Percentiles rank a stretch among this genome's conserved stretches.
Evolutionary conservation across 2,329 filamentous ascomycete genomes (phyloP).

Genomic region (Myriosclerotinia scirpicola): DNA sequence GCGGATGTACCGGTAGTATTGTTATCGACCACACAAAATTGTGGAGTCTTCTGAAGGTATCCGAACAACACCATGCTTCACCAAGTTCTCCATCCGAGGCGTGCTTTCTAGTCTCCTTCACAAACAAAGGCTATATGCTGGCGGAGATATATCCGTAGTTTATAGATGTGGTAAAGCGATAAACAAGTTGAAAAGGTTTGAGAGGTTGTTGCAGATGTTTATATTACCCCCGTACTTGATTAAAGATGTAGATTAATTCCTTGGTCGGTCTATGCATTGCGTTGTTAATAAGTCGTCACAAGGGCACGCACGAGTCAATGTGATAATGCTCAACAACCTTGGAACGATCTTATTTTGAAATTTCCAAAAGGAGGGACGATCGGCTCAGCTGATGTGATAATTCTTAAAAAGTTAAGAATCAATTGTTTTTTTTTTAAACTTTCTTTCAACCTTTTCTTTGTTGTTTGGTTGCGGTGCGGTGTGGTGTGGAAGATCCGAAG

Average conservation of each 20-base stretch:
- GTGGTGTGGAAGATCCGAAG: too few relatives aligned
- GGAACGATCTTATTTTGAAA: background rate
- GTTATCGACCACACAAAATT: conserved; percentile 30
- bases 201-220: background rate
- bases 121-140: conserved; percentile 1
- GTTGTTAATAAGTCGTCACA: background rate
- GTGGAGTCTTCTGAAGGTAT: conserved; percentile 32
- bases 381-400: conserved; percentile 14
- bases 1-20: conserved; percentile 16
- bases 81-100: conserved; percentile 20
- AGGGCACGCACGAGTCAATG: conserved; percentile 5
- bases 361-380: conserved; percentile 7
- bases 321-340: background rate
- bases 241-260: background rate
- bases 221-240: background rate
- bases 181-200: background rate
- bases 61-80: conserved; percentile 37
- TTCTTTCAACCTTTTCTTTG: background rate
- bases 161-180: background rate
- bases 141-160: conserved; percentile 1
- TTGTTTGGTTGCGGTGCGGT: conserved; percentile 14
- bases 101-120: background rate
- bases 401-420: background rate
- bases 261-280: background rate
- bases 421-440: background rate